Base-by-base conservation (phyloP, 768 basidiomycete species). In the Mycena leptocephala region DNA sequence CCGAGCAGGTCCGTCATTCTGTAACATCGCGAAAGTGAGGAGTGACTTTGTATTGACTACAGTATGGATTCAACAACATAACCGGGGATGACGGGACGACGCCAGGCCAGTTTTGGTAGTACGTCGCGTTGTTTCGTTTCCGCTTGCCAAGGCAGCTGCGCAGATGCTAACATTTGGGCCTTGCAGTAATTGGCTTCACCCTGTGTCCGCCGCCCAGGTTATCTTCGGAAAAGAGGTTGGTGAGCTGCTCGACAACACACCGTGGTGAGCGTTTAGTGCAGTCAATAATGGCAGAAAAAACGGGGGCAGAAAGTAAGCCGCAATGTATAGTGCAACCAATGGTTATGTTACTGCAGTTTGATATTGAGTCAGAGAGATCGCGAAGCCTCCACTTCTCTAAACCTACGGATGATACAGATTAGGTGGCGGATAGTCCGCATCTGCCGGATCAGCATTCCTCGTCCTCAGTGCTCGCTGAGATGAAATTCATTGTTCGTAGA, bases 1-100 rank as follows among this genome's bases (percentile, higher is more conserved):
- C 85, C 6, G 79, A 78, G 10, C 71, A 78, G 30, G 85, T 82
- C 59, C 84, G 86, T 8, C 82, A 85, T 70, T 76, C 46, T 4
- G 64, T 33, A 30, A 41, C 32, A 32, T 66, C 46, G 46, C 46
- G 61, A 63, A 63, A 63, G 30, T 56, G 80, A 22, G 83, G 85
- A 70, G 76, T 76, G n/a, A 81, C 81, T 5, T 84, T 83, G 1
- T 83, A 80, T 74, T 84, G 82, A 46, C 64, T 28, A 26, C 64
- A 24, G 48, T 63, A 55, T 30, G 43, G 14, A 9, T 24, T 51
- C 56, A 62, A 30, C 48, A 33, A 70, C 51, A 58, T 46, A 43
- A 46, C 68, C 26, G 68, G 68, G 28, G 68, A 70, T 37, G 68
- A 70, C 51, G 68, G 68, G 33, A 46, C 41, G 28, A 68, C 66